Percentiles rank a stretch among this genome's conserved stretches.
phyloP scores from a whole-genome alignment of 2,329 filamentous ascomycete species.

The Exophiala lecanii-corni region DNA sequence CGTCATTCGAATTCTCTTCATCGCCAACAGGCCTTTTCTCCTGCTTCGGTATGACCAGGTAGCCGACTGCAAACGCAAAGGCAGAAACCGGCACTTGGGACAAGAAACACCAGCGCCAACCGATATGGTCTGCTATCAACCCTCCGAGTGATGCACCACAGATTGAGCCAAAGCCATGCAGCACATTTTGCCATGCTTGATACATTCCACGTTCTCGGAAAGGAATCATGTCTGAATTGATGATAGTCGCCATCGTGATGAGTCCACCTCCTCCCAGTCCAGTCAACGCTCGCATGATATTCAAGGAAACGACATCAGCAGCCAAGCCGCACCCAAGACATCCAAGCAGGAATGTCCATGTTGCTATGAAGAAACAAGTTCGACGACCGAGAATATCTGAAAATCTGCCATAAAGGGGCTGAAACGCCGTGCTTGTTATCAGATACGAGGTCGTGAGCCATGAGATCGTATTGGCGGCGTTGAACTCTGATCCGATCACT shows the following conservation, averaged over 20 bases:
- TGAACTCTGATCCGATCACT: constrained; percentile 45
- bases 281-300: constrained; percentile 56
- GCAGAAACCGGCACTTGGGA: constrained; percentile 62
- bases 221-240: constrained; percentile 57
- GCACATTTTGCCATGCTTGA: constrained; percentile 52
- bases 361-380: constrained; percentile 50
- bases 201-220: constrained; percentile 56
- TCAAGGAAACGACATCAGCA: constrained; percentile 53
- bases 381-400: constrained; percentile 61
- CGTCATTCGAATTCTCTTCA: constrained; percentile 2
- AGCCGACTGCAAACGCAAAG: constrained; percentile 51
- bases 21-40: constrained; percentile 16
- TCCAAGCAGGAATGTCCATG: constrained; percentile 51
- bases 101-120: constrained; percentile 74
- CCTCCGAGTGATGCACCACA: constrained; percentile 59
- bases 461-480: constrained; percentile 42
- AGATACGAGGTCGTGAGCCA: constrained; percentile 60
- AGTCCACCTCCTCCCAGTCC: constrained; percentile 62
- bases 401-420: constrained; percentile 59
- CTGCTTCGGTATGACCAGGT: constrained; percentile 50
- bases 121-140: constrained; percentile 65
- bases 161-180: constrained; percentile 59
- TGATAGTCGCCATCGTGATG: constrained; percentile 56
- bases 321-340: constrained; percentile 58
- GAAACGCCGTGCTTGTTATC: constrained; percentile 61